Base-by-base conservation (phyloP, 441 rosid genomes). In the Eruca vesicaria region DNA sequence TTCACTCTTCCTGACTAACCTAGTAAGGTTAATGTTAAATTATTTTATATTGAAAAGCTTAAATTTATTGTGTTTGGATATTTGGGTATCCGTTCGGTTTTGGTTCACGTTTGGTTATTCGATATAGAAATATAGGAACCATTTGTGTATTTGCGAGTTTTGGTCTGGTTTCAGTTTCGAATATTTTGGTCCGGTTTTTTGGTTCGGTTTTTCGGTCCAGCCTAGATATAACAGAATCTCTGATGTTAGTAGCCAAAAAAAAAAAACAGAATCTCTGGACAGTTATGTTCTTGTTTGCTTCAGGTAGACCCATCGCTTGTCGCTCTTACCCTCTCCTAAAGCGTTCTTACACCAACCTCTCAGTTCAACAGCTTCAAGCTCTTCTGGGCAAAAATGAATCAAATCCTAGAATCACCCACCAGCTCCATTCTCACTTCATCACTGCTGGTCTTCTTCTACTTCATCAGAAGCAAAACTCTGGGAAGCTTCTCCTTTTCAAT, bases 371-470 rank as follows among this genome's bases (percentile, higher is more conserved):
- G 29, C 35, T 86, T 45, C 14, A 79, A 33, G 78, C 80, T 71
- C 76, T 88, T 10, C 62, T 89, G 29, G 78, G 28, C 33, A 79
- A 77, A 31, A 65, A 79, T 72, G 79, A 80, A 59, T 31, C 76
- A 45, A 77, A 77, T 74, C 59, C 60, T 74, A 71, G 68, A 28
- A 60, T 76, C 38, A 53, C 83, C 55, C 86, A 77, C 57, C 94
- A 90, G 78, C 76, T 86, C 5, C 99, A 90, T 73, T 80, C 90
- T 58, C 78, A 72, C 6, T 69, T 68, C 29, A 73, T 82, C 48
- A 82, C 88, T 53, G 31, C 83, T 50, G 87, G 86, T 72, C 79
- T 73, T 2, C 78, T 86, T 29, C 72, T 43, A 68, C 67, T 86
- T 52, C 45, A 20, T 72, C 78, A 63, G 32, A 62, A 66, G 2